Conservation (phyloP, 2,329 filamentous ascomycete genomes). For the Clonostachys sp. region DNA sequence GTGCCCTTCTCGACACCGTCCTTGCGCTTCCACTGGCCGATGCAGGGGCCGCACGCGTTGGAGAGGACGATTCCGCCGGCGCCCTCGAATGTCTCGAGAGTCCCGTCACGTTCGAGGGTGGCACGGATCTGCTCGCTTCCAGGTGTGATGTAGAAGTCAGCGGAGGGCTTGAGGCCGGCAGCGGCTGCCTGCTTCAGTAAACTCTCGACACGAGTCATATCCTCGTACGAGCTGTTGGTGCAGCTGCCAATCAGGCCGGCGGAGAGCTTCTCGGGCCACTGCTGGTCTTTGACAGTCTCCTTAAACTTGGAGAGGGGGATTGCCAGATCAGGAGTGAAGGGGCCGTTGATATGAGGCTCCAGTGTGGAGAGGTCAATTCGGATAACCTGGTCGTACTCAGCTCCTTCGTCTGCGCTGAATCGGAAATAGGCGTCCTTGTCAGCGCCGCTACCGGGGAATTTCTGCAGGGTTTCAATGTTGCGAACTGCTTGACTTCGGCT, state of each 20-base stretch:
- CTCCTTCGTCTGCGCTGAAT: slow-evolving; percentile 73
- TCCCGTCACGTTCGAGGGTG: slow-evolving; percentile 84
- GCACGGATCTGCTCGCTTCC: slow-evolving; percentile 96
- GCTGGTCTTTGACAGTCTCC: slow-evolving; percentile 73
- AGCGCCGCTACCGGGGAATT: slow-evolving; percentile 37
- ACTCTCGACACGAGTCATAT: slow-evolving; percentile 94
- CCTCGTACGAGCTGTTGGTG: slow-evolving; percentile 98
- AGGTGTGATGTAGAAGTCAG: slow-evolving; percentile 93
- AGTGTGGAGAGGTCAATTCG: slow-evolving; percentile 85
- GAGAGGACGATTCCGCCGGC: slow-evolving; percentile 88
- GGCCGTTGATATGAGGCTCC: slow-evolving; percentile 95
- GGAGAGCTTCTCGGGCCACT: slow-evolving; percentile 88
- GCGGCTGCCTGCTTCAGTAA: slow-evolving; percentile 86
- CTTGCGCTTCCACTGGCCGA: slow-evolving; percentile 91
- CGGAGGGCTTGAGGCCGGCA: slow-evolving; percentile 84
- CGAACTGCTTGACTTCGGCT: slow-evolving; percentile 61
- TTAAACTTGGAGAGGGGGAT: slow-evolving; percentile 90
- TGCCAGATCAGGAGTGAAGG: slow-evolving; percentile 92
- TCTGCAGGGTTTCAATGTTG: slow-evolving; percentile 58
- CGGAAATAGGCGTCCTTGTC: slow-evolving; percentile 50
- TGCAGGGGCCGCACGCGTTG: slow-evolving; percentile 92
- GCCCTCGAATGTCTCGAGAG: slow-evolving; percentile 76
- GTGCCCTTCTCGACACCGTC: slow-evolving; percentile 83
- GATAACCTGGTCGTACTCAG: slow-evolving; percentile 86
- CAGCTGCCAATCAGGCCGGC: slow-evolving; percentile 96